Evolutionary conservation across 2,329 filamentous ascomycete genomes (phyloP).

Genomic region (Geosmithia morbida): DNA sequence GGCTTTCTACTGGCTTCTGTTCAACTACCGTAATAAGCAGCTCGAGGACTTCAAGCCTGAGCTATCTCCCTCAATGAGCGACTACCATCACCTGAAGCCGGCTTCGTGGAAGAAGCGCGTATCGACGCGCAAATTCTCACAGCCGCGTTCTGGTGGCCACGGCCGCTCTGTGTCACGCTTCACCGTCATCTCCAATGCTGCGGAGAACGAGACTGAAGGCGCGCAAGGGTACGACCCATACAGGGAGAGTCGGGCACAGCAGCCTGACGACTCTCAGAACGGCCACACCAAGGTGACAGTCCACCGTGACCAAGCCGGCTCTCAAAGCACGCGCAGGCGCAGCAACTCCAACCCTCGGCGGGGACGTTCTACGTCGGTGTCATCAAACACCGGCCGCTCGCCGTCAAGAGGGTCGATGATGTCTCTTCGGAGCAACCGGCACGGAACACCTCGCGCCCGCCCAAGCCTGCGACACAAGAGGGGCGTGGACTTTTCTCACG

Average conservation of each 20-base stretch:
- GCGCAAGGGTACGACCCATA: slow-evolving; percentile 71
- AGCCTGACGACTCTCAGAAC: slow-evolving; percentile 27
- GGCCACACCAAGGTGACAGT: slow-evolving; percentile 56
- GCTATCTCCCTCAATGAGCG: slow-evolving; percentile 73
- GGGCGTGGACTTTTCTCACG: slow-evolving; percentile 38
- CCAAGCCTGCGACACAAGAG: slow-evolving; percentile 32
- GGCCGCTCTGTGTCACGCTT: slow-evolving; percentile 44
- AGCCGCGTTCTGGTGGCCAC: slow-evolving; percentile 28
- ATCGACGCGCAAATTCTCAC: slow-evolving; percentile 45
- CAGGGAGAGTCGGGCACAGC: slow-evolving; percentile 45
- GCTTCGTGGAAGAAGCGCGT: slow-evolving; percentile 42
- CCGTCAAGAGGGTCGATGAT: slow-evolving; percentile 27
- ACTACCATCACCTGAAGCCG: slow-evolving; percentile 69
- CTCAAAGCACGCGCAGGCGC: slow-evolving; percentile 13
- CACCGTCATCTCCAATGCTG: slow-evolving; percentile 48
- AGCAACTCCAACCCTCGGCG: slow-evolving; percentile 19
- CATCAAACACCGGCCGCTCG: slow-evolving; percentile 13
- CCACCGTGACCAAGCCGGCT: slow-evolving; percentile 33
- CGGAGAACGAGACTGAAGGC: slow-evolving; percentile 34
- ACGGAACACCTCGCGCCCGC: slow-evolving; percentile 25
- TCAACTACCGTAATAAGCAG: slow-evolving; percentile 70
- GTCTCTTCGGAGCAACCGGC: slow-evolving; percentile 32
- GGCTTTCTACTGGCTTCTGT: slow-evolving; percentile 76
- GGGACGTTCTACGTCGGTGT: slow-evolving; percentile 12
- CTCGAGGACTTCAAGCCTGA: slow-evolving; percentile 76